Evolutionary conservation across 1,139 yeast genomes (phyloP).

Genomic region (Zygotorulaspora mrakii): DNA sequence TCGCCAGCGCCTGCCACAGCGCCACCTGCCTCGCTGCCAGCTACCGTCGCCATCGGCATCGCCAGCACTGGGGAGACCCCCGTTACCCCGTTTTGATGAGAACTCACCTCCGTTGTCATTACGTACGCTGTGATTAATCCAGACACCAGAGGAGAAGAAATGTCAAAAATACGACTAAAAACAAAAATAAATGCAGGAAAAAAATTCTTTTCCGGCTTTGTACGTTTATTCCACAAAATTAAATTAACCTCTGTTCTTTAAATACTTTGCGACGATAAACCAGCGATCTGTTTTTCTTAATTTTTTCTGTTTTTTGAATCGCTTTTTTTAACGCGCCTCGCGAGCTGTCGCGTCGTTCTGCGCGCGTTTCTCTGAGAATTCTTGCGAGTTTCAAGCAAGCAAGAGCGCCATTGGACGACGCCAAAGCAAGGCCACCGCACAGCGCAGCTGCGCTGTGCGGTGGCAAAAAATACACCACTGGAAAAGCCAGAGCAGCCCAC

Average conservation of each 20-base stretch:
- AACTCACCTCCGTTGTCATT: conserved; percentile 5
- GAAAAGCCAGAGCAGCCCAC: too few species aligned
- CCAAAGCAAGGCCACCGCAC: conserved; percentile 1
- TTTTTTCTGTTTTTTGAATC: conserved; percentile 1
- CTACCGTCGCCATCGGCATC: conserved; percentile 1
- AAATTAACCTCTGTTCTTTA: conserved; percentile 7
- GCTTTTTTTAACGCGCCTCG: conserved; percentile 6
- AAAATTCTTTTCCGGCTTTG: background rate
- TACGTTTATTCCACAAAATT: conserved; percentile 1
- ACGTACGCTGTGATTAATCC: too few species aligned
- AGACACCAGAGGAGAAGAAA: too few species aligned
- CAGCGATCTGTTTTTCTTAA: conserved; percentile 1
- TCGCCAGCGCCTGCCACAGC: conserved; percentile 1
- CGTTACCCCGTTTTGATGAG: conserved; percentile 4
- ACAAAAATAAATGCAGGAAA: too few species aligned
- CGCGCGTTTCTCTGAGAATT: conserved; percentile 1
- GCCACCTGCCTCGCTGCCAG: conserved; percentile 1
- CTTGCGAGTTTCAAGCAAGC: background rate
- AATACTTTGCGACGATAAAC: conserved; percentile 8
- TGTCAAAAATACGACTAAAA: too few species aligned
- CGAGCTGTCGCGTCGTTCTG: too few species aligned
- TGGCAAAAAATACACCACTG: too few species aligned
- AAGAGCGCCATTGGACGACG: conserved; percentile 2
- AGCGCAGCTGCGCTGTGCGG: background rate
- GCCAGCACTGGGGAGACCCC: conserved; percentile 5